Conservation (phyloP, 2,329 filamentous ascomycete genomes). For the Xylariaceae sp. region DNA sequence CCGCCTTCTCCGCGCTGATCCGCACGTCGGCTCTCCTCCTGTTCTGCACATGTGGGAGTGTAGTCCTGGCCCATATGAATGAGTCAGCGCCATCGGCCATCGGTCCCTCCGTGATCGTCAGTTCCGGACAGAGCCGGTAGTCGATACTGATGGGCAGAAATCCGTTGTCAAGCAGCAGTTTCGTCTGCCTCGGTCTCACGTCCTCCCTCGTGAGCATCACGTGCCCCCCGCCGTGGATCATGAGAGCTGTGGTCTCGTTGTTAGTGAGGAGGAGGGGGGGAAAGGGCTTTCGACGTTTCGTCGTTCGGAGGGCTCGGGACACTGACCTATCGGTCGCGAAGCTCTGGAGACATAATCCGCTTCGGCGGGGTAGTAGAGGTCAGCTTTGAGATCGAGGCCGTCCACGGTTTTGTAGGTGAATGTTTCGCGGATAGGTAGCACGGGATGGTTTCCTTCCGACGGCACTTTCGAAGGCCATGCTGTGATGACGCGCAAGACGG, state of each 20-base stretch:
- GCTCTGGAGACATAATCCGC: background rate
- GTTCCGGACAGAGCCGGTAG: conserved; percentile 46
- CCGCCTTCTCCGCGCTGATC: conserved; percentile 18
- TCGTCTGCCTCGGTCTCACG: conserved; percentile 34
- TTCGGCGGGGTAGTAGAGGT: conserved; percentile 9
- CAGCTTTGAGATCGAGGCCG: conserved; percentile 8
- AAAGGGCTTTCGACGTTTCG: too few relatives aligned
- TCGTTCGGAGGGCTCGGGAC: too few relatives aligned
- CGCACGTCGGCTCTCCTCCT: conserved; percentile 17
- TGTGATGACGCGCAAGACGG: conserved; percentile 5
- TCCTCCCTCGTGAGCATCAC: conserved; percentile 35
- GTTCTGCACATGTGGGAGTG: conserved; percentile 23
- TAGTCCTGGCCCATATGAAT: conserved; percentile 34
- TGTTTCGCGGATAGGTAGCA: conserved; percentile 4
- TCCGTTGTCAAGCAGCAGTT: conserved; percentile 33
- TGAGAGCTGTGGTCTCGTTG: conserved; percentile 30
- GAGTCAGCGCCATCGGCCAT: conserved; percentile 42
- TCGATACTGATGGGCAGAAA: conserved; percentile 45
- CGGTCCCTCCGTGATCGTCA: conserved; percentile 39
- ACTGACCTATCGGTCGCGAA: too few relatives aligned
- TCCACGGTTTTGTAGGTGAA: conserved; percentile 10
- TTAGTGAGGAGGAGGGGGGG: too few relatives aligned
- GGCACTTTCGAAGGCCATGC: conserved; percentile 3
- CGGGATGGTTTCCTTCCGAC: background rate
- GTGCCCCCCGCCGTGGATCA: conserved; percentile 42